Conservation (phyloP, 2,329 filamentous ascomycete genomes). For the Plectosphaerella cucumerina region DNA sequence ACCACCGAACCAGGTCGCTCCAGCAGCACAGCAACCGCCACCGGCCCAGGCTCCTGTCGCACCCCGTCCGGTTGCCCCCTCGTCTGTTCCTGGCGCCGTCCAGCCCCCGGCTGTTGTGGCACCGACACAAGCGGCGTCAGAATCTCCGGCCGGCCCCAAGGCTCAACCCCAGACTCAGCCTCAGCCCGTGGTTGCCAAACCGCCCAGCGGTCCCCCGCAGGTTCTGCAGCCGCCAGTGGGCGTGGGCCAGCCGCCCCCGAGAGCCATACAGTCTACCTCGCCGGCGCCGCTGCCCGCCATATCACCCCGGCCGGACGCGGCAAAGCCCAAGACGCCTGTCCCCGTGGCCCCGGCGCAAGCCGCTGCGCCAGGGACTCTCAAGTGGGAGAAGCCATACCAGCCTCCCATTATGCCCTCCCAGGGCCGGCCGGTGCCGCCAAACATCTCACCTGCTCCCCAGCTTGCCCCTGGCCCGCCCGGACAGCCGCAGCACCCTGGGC, state of each 20-base stretch:
- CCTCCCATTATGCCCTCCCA: slow-evolving; percentile 16
- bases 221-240: slow-evolving; percentile 33
- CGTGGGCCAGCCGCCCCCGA: slow-evolving; percentile 23
- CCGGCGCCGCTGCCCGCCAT: slow-evolving; percentile 19
- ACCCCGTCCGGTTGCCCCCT: neutral
- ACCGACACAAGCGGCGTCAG: slow-evolving; percentile 9
- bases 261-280: slow-evolving; percentile 10
- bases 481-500: slow-evolving; percentile 13
- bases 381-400: slow-evolving; percentile 39
- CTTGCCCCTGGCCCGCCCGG: slow-evolving; percentile 6
- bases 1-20: neutral
- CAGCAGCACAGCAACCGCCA: neutral
- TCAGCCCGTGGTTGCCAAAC: slow-evolving; percentile 26
- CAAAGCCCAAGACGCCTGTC: slow-evolving; percentile 25
- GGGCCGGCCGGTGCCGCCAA: slow-evolving; percentile 2
- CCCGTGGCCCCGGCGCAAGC: slow-evolving; percentile 17
- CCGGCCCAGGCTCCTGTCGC: neutral
- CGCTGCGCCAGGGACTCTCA: slow-evolving; percentile 21
- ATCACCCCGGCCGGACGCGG: slow-evolving; percentile 28
- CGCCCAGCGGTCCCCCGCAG: slow-evolving; percentile 20
- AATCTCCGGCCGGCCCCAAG: slow-evolving; percentile 16
- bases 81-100: neutral
- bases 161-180: slow-evolving; percentile 15
- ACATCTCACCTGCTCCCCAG: neutral
- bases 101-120: slow-evolving; percentile 7